Evolutionary conservation across 169 alveolate species (phyloP), one percentile per base, ranked within the genome.

Genomic region (Plasmodium malariae): DNA sequence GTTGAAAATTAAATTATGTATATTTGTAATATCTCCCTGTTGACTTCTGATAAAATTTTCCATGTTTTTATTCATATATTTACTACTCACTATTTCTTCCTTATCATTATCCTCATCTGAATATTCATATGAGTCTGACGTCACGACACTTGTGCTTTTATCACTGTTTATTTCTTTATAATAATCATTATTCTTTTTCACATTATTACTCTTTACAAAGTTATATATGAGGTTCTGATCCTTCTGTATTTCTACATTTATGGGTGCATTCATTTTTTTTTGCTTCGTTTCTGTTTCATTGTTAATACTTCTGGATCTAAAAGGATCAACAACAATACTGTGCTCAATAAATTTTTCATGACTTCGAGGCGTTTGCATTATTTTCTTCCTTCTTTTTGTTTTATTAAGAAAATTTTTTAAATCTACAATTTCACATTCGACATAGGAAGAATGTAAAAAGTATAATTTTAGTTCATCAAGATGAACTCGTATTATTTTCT

Each of bases 331-430:
- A 11, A 83, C 34, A 6, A 67, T 49, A 17, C 36, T 70, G 67
- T 83, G 91, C 24, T 83, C 91, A 55, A 83, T 83, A 60, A 83
- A 83, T 28, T 67, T 83, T 51, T 83, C 85, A 5, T 55, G 85
- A 83, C 62, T 49, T 28, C 14, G n/a, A 1, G 49, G 3, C 40
- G 6, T n/a, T 2, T 32, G 43, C 21, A n/a, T 30, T 9, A 69
- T 2, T 19, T 60, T 76, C 17, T 30, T 83, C 45, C 28, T 80
- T 19, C 24, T 54, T 32, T 45, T 65, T 7, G 49, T 68, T 70
- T 83, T 83, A 34, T 67, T 67, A 6, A 83, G 24, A 57, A 21
- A 67, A n/a, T 43, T 67, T 67, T 32, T 83, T 43, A 83, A 67
- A 83, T 51, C 67, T 9, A 65, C 62, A 28, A 83, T 57, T 67